phyloP scores from a whole-genome alignment of 1,139 yeast species.

The Suhomyces bokatorum region DNA sequence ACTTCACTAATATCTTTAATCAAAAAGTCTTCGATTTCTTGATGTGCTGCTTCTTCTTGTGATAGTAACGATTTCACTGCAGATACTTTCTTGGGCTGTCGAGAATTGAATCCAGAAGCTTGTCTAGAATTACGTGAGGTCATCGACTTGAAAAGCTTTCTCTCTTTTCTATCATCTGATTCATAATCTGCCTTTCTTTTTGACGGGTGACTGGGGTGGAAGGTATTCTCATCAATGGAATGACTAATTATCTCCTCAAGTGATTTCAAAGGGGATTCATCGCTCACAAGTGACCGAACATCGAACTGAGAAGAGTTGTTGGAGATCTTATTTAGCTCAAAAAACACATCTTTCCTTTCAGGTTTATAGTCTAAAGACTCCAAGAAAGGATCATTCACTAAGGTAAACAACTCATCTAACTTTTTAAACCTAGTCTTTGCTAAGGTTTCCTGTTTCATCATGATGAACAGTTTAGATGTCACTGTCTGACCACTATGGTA shows the following conservation, averaged over 20 bases:
- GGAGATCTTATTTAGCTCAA: slow-evolving; percentile 3
- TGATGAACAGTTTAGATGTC: background rate
- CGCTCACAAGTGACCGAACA: background rate
- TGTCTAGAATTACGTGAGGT: slow-evolving; percentile 5
- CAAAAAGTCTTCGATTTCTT: slow-evolving; percentile 28
- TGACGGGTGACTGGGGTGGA: slow-evolving; percentile 1
- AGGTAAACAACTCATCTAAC: slow-evolving; percentile 11
- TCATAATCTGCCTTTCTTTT: slow-evolving; percentile 8
- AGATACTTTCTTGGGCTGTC: slow-evolving; percentile 12
- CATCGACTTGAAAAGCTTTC: slow-evolving; percentile 5
- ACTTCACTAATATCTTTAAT: slow-evolving; percentile 31
- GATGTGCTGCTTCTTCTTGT: slow-evolving; percentile 22
- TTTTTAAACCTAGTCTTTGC: slow-evolving; percentile 8
- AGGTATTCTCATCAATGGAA: slow-evolving; percentile 5
- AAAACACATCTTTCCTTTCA: slow-evolving; percentile 3
- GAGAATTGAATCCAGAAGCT: slow-evolving; percentile 6
- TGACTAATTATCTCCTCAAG: slow-evolving; percentile 2
- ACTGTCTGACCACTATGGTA: background rate
- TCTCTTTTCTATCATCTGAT: slow-evolving; percentile 6
- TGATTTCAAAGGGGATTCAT: background rate
- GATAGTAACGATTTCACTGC: slow-evolving; percentile 22
- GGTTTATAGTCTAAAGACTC: background rate
- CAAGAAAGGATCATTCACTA: slow-evolving; percentile 10
- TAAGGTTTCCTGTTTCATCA: background rate
- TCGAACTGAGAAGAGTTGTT: background rate